Base-by-base conservation (phyloP, 352 stramenopile species). In the Phytophthora podocarpi region DNA sequence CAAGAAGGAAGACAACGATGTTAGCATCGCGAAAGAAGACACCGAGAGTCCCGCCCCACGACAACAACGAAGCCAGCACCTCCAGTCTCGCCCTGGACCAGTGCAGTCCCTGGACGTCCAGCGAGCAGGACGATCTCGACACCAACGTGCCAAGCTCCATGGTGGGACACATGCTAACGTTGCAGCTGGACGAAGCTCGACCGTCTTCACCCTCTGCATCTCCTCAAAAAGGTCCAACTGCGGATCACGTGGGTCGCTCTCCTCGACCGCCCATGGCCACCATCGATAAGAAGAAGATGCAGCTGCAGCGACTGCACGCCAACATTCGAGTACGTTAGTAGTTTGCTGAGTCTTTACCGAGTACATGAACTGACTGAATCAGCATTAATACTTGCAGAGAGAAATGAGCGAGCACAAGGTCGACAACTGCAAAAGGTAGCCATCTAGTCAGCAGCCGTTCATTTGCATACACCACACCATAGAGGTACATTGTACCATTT, bases 281-380 rank as follows among this genome's bases (percentile, higher is more conserved):
- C 11, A 79, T 66, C 12, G 68, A 84, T 48, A 73, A 74, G 32
- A 86, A 82, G 67, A 83, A 82, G 41, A 70, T 74, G 47, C 61
- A 82, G 48, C 62, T 88, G 37, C 64, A 80, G 3, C 62, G 67
- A 18, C 59, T 88, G 31, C 76, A 76, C 23, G 57, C 71, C 1
- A 72, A 52, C 23, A 85, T 84, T 41, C 64, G 68, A 68, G 78
- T 85, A 57, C 30, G 72, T 72, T 2, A 32, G 1, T 31, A 15
- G 11, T 3, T 28, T 27, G 42, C n/a, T n/a, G n/a, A n/a, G n/a
- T n/a, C n/a, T n/a, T n/a, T n/a, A n/a, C n/a, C n/a, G n/a, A n/a
- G n/a, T n/a, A n/a, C n/a, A n/a, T n/a, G n/a, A n/a, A n/a, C n/a
- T n/a, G n/a, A n/a, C n/a, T n/a, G n/a, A n/a, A n/a, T n/a, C n/a